Base-by-base conservation (phyloP, 768 basidiomycete genomes). In the Mycena metata region DNA sequence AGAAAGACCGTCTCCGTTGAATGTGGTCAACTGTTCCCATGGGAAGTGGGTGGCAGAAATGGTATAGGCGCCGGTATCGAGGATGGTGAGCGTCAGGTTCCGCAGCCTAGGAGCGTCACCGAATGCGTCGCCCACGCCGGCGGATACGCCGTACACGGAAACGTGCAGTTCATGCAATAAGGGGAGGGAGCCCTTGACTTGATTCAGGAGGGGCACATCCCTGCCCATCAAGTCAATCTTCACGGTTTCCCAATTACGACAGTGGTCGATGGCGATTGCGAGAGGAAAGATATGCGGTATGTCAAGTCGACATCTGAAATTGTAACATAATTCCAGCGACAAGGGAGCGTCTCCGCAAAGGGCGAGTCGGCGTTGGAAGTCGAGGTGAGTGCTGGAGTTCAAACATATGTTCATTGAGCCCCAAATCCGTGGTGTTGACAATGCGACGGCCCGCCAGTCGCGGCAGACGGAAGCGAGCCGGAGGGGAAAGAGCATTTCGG, bases 151-250 rank as follows among this genome's bases (percentile, higher is more conserved):
- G 10, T 57, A 43, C 5, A 42, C 23, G 39, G 39, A 57, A 15
- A 57, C 24, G 21, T 16, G 41, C 41, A 57, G 24, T 19, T 57
- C 10, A 6, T 21, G 41, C 15, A 57, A 26, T 43, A 57, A 30
- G 5, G 55, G 41, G 13, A 57, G 55, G 15, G 39, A 23, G 19
- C 55, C 55, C 33, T 30, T 42, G 39, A 57, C 23, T 16, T 43
- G 5, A 23, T 30, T 13, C 13, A 57, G 24, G 8, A 43, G 19
- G 15, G 21, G 6, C 24, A 21, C 35, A 43, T 43, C 55, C 19
- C 41, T 43, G 41, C 26, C 41, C 39, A 57, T 42, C 41, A 57
- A 57, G 41, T 57, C 41, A 24, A 57, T 57, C 42, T 57, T 19
- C 5, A 57, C 55, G 9, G 55, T 24, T 43, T 57, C 41, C 55